Base-by-base conservation (phyloP, 768 basidiomycete genomes). In the Amanita exitialis region DNA sequence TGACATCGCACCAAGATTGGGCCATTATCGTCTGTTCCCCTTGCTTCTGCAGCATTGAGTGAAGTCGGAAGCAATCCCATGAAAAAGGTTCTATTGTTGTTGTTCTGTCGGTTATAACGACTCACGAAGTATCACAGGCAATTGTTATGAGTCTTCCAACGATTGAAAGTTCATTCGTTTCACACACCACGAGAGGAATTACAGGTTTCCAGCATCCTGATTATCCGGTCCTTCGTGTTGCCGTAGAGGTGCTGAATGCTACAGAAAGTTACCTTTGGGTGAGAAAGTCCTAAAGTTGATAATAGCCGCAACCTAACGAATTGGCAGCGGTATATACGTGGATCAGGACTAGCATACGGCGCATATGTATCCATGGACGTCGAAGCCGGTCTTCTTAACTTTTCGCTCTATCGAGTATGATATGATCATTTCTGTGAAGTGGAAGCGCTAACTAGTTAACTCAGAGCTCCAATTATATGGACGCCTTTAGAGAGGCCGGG, bases 261-360 rank as follows among this genome's bases (percentile, higher is more conserved):
- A 82, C 90, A 8, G 96, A 98, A 70, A 88, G 90, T 56, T 96
- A 84, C 63, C 79, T 97, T 51, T 98, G 95, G 95, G 89, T 90
- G 65, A 64, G 53, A 30, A 16, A 34, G 4, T 5, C 2, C 56
- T 23, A 7, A 34, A 43, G 34, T 42, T 7, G 49, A 35, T 16
- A 39, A 20, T 37, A 35, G 27, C 43, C 15, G 12, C 34, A 36
- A 50, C 13, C 53, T 45, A 48, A 64, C 47, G 48, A 32, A 51
- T 38, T 15, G 46, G n/a, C 51, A 90, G 86, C 80, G 85, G 21
- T 87, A 85, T 54, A 91, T 99, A 54, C 85, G 96, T 37, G 96
- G 96, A 6, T 85, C 90, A 51, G 96, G 96, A 18, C 69, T 99
- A 30, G 96, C 96, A 4, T 98, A 96, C 57, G 90, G 92, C n/a